These are phyloP conservation scores for Arctium minus DNA, from an alignment of 129 eudicot species.

Conservation along the genomic window DNA sequence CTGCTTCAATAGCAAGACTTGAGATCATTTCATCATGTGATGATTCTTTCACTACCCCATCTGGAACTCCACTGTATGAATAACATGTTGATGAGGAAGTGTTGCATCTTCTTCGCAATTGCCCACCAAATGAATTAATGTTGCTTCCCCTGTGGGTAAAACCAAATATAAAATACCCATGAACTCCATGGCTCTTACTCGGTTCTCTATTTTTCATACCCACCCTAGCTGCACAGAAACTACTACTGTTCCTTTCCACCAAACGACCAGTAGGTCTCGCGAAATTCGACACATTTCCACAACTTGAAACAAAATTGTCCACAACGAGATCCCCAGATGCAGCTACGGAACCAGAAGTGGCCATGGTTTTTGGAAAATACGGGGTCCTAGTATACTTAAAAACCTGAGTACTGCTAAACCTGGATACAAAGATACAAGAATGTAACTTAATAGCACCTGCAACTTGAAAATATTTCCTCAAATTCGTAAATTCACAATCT, in stretches of 20 bases:
- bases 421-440: slow-evolving; percentile 13
- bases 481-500: slow-evolving; percentile 20
- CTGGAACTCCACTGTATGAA: slow-evolving; percentile 48
- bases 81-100: slow-evolving; percentile 47
- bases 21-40: slow-evolving; percentile 40
- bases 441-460: slow-evolving; percentile 25
- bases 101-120: slow-evolving; percentile 23
- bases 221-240: slow-evolving; percentile 33
- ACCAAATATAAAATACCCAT: slow-evolving; percentile 41
- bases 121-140: slow-evolving; percentile 21
- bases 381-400: slow-evolving; percentile 10
- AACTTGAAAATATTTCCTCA: slow-evolving; percentile 12
- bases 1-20: slow-evolving; percentile 50
- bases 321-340: slow-evolving; percentile 64
- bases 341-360: slow-evolving; percentile 64
- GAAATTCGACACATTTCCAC: slow-evolving; percentile 49
- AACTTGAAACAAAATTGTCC: slow-evolving; percentile 49
- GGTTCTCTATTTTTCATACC: slow-evolving; percentile 51
- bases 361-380: slow-evolving; percentile 38
- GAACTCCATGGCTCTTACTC: slow-evolving; percentile 5
- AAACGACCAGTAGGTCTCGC: slow-evolving; percentile 41
- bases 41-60: slow-evolving; percentile 41
- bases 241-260: slow-evolving; percentile 35
- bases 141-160: slow-evolving; percentile 17
- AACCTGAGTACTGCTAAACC: background rate